A percentile compares a stretch with the other conserved stretches of the same genome.
These are phyloP conservation scores for Lasiosphaeria ovina DNA, from an alignment of 495 filamentous ascomycete species.

Conservation along the genomic window DNA sequence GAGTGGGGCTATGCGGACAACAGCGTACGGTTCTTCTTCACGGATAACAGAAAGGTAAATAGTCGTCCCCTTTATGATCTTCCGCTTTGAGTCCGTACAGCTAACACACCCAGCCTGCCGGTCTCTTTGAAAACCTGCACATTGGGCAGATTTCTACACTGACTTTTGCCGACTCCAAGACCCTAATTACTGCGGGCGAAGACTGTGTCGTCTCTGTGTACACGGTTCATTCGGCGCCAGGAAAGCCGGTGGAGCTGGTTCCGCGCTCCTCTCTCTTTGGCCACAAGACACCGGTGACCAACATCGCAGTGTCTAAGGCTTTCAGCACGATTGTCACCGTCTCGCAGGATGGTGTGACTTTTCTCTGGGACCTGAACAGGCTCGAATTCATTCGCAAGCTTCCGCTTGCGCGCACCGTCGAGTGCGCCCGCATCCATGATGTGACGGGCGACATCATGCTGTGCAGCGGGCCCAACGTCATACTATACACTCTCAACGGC, in stretches of 20 bases:
- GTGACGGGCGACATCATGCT: conserved; percentile 84
- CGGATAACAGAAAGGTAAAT: conserved; percentile 66
- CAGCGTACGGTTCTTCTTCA: conserved; percentile 82
- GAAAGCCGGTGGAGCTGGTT: conserved; percentile 73
- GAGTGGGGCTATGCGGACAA: conserved; percentile 97
- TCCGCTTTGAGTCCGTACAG: background rate
- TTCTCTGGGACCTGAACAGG: conserved; percentile 93
- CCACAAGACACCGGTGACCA: conserved; percentile 75
- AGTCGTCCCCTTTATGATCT: background rate
- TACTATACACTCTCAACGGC: conserved; percentile 89
- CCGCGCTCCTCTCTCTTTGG: conserved; percentile 83
- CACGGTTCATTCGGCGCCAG: conserved; percentile 53
- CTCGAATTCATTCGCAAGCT: conserved; percentile 80
- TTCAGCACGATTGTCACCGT: conserved; percentile 85
- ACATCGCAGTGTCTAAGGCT: conserved; percentile 77
- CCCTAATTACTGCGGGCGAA: conserved; percentile 82
- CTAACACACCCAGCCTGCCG: conserved; percentile 49
- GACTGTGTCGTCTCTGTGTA: conserved; percentile 90
- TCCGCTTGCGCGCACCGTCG: conserved; percentile 45
- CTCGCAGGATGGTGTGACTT: conserved; percentile 73
- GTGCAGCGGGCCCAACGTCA: conserved; percentile 67
- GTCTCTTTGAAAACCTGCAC: conserved; percentile 90
- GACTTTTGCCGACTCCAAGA: conserved; percentile 82
- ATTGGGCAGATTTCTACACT: conserved; percentile 80
- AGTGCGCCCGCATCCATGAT: conserved; percentile 85